Conservation (phyloP, 2,329 filamentous ascomycete species). For the Trichoderma sp. region DNA sequence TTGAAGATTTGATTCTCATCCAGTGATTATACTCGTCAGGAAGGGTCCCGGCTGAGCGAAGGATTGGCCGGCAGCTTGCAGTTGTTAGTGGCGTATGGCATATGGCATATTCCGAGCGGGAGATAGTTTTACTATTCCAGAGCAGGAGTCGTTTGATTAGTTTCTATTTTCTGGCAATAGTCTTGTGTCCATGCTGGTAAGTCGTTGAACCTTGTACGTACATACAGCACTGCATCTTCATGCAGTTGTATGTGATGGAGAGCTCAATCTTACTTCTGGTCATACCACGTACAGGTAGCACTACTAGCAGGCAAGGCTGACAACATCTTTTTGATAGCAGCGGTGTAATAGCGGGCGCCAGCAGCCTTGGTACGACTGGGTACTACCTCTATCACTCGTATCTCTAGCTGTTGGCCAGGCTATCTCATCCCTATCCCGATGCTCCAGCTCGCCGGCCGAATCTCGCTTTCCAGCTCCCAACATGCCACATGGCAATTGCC, state of each 20-base stretch:
- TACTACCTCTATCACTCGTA: not conserved
- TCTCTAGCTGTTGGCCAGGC: not conserved
- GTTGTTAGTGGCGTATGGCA: not conserved
- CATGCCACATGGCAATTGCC: constrained; percentile 30
- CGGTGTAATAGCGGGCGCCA: not conserved
- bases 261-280: not conserved
- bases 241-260: not conserved
- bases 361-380: not conserved
- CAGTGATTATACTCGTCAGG: not conserved
- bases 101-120: not conserved
- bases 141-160: not conserved
- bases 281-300: not conserved
- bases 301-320: not conserved
- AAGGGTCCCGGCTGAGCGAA: not conserved
- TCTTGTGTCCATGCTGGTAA: not conserved
- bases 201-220: not conserved
- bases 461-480: constrained; percentile 13
- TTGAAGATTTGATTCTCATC: not conserved
- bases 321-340: not conserved
- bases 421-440: not conserved
- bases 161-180: not conserved
- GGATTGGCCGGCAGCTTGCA: not conserved
- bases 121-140: not conserved
- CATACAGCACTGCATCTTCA: not conserved
- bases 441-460: constrained; percentile 10